Percentiles rank a stretch among this genome's conserved stretches.
Evolutionary conservation across 2,329 filamentous ascomycete genomes (phyloP).

Genomic region (Sporothrix luriei): DNA sequence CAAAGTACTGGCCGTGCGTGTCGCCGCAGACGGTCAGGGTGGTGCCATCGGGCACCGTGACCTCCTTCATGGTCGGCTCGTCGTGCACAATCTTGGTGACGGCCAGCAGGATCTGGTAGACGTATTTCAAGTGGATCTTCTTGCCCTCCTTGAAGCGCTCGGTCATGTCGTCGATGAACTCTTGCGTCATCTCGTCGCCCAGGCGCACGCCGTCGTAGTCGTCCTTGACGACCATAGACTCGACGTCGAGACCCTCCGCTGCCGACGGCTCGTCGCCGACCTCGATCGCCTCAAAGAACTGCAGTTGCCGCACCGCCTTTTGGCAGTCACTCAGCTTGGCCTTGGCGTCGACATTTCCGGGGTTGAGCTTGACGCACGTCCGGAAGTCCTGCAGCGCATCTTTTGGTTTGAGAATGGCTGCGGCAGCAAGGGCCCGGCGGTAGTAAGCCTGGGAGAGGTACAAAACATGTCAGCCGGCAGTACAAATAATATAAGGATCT

Average conservation of each 20-base stretch:
- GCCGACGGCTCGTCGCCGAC: slow-evolving; percentile 89
- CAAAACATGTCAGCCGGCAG: background rate
- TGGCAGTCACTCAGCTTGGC: slow-evolving; percentile 91
- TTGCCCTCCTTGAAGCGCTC: slow-evolving; percentile 94
- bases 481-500: background rate
- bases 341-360: slow-evolving; percentile 85
- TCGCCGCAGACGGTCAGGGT: slow-evolving; percentile 94
- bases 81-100: slow-evolving; percentile 88
- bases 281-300: slow-evolving; percentile 94
- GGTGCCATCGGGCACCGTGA: slow-evolving; percentile 74
- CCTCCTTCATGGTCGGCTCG: slow-evolving; percentile 96
- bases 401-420: slow-evolving; percentile 83
- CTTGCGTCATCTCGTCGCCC: slow-evolving; percentile 83
- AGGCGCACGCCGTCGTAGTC: slow-evolving; percentile 83
- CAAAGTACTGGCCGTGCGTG: slow-evolving; percentile 97
- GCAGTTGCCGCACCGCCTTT: slow-evolving; percentile 87
- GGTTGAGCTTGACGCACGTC: slow-evolving; percentile 83
- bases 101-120: slow-evolving; percentile 91
- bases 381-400: slow-evolving; percentile 93
- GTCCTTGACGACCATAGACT: slow-evolving; percentile 78
- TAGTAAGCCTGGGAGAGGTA: slow-evolving; percentile 75
- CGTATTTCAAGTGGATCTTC: slow-evolving; percentile 93
- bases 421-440: slow-evolving; percentile 85
- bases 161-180: slow-evolving; percentile 98
- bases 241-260: slow-evolving; percentile 84